Evolutionary conservation across 768 basidiomycete species (phyloP).

Genomic region (Polyporus arcularius): DNA sequence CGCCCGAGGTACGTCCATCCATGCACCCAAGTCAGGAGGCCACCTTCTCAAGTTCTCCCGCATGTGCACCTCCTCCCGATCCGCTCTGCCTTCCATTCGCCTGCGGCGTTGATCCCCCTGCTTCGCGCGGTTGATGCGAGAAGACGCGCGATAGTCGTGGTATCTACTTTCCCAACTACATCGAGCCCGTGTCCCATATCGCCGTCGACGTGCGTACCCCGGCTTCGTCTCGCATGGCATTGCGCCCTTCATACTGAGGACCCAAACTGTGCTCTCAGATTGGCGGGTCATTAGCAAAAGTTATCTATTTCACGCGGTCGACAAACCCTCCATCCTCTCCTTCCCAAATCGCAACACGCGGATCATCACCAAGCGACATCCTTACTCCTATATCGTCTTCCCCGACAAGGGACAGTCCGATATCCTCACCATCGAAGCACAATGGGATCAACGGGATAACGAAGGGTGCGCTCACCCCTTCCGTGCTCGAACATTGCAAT

Average conservation of each 20-base stretch:
- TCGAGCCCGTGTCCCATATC: conserved; percentile 96
- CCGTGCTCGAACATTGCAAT: conserved; percentile 48
- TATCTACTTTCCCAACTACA: conserved; percentile 97
- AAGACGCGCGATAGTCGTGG: conserved; percentile 93
- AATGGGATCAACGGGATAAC: conserved; percentile 45
- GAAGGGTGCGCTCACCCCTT: conserved; percentile 82
- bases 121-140: conserved; percentile 8
- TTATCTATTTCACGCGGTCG: conserved; percentile 97
- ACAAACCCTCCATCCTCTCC: conserved; percentile 83
- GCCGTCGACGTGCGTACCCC: conserved; percentile 84
- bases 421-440: conserved; percentile 34
- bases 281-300: conserved; percentile 95
- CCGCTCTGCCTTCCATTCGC: not conserved
- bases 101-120: conserved; percentile 12
- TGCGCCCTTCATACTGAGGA: conserved; percentile 18
- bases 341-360: conserved; percentile 60
- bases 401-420: conserved; percentile 27
- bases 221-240: conserved; percentile 6
- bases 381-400: conserved; percentile 37
- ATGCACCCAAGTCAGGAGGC: conserved; percentile 4
- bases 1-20: conserved; percentile 72
- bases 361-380: conserved; percentile 50
- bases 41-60: conserved; percentile 10
- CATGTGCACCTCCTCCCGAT: not conserved
- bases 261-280: conserved; percentile 53